Evolutionary conservation across 495 filamentous ascomycete species (phyloP), one percentile per base, ranked within the genome.

Genomic region (Penicillium pancosmium): DNA sequence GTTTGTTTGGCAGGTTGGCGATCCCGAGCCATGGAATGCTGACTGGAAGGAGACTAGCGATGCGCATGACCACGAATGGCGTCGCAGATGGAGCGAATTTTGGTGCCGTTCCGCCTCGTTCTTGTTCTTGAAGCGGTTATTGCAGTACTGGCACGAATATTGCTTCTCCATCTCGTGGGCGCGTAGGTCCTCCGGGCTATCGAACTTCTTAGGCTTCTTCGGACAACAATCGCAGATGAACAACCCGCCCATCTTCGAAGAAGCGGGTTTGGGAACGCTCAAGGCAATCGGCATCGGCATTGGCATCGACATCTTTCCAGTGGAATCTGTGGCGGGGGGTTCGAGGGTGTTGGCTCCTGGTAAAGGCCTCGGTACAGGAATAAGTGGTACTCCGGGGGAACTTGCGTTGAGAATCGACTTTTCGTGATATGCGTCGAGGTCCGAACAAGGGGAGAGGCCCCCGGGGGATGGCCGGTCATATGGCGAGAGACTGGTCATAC

Each of bases 71-170:
- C 94, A 98, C 40, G 92, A 97, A 74, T 98, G 91, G n/a, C 88
- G 88, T 43, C 94, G 86, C 7, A 98, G 84, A 72, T 98, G 94
- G 15, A 98, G 86, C 2, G 92, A 97, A 61, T 98, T 98, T 68
- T 97, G 94, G 70, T 98, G 94, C 16, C 94, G 86, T 72, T 98
- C 94, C 6, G 94, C 94, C 77, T 98, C 94, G 61, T 98, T 98
- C 73, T 98, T 98, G 78, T 98, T 98, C 74, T 98, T 98, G 81
- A 98, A 98, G 19, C 93, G 85, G 71, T 98, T 98, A 43, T 87
- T 86, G 71, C 94, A 98, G 73, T 88, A 98, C 16, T 85, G 80
- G 70, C 94, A 98, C 53, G 86, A 86, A 73, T 98, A 98, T 72
- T 98, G 95, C 71, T 98, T 98, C 69, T 98, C 94, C 62, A 89